Percentiles rank a stretch among this genome's conserved stretches.
Evolutionary conservation across 345 rosid genomes (phyloP).

Genomic region (Melaleuca quinquenervia): DNA sequence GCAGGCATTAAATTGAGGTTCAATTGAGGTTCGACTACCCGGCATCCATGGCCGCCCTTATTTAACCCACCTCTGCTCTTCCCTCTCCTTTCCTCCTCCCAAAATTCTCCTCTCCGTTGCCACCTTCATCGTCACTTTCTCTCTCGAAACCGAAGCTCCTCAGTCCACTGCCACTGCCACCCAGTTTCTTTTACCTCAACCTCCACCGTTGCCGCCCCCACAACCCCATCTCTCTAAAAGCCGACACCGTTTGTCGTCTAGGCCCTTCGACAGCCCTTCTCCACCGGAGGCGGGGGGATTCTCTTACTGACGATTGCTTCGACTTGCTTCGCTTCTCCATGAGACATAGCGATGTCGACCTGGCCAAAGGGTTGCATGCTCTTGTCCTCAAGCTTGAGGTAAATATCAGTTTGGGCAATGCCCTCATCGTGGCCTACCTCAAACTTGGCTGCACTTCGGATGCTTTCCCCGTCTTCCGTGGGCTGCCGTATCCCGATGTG

Average conservation of each 20-base stretch:
- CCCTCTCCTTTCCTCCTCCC: not conserved
- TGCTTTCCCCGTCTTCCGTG: slow-evolving; percentile 35
- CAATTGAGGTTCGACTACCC: slow-evolving; percentile 1
- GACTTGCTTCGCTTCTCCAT: no score
- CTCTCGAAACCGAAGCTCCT: slow-evolving; percentile 1
- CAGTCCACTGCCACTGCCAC: slow-evolving; percentile 3
- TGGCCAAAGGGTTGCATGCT: slow-evolving; percentile 54
- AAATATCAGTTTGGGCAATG: slow-evolving; percentile 30
- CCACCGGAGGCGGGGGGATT: slow-evolving; percentile 9
- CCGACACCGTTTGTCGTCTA: not conserved
- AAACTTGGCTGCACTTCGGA: slow-evolving; percentile 40
- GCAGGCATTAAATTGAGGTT: no score
- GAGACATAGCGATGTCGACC: slow-evolving; percentile 19
- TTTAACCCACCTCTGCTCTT: not conserved
- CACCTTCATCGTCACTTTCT: slow-evolving; percentile 1
- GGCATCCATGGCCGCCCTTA: no score
- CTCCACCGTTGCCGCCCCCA: not conserved
- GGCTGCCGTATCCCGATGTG: slow-evolving; percentile 38
- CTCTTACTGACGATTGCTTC: slow-evolving; percentile 19
- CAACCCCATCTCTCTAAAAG: slow-evolving; percentile 4
- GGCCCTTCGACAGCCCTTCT: not conserved
- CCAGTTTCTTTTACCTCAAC: not conserved
- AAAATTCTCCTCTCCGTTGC: slow-evolving; percentile 13
- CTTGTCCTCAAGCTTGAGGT: slow-evolving; percentile 36
- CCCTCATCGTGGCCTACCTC: slow-evolving; percentile 46